Evolutionary conservation across 2,329 filamentous ascomycete species (phyloP).

Genomic region (Colletotrichum ledebouriae): DNA sequence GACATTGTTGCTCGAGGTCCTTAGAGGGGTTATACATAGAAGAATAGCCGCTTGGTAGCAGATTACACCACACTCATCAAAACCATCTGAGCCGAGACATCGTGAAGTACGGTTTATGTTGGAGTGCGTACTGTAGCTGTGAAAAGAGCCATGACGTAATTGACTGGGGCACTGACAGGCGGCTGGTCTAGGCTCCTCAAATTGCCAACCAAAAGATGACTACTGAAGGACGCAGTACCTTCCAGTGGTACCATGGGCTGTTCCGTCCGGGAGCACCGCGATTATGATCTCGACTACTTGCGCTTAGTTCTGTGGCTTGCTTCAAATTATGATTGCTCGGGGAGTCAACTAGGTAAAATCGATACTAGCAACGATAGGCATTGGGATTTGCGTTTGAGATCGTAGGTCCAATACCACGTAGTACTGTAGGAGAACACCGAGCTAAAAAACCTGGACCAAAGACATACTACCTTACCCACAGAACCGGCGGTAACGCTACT

Average conservation of each 20-base stretch:
- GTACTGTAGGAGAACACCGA: not conserved
- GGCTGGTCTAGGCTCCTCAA: conserved; percentile 22
- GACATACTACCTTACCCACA: conserved; percentile 2
- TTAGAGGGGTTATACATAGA: not conserved
- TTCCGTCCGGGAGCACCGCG: not conserved
- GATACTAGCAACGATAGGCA: conserved; percentile 3
- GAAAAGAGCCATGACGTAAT: conserved; percentile 22
- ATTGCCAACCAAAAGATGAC: not conserved
- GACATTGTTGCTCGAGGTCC: not conserved
- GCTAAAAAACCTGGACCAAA: conserved; percentile 1
- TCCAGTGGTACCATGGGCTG: not conserved
- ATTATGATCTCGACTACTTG: not conserved
- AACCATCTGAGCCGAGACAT: not conserved
- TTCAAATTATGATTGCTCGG: not conserved
- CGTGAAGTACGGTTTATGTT: not conserved
- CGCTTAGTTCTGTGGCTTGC: not conserved
- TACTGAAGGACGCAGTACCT: not conserved
- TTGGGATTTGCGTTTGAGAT: conserved; percentile 7
- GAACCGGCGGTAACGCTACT: conserved; percentile 12
- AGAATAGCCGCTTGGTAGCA: conserved; percentile 9
- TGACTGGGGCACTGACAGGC: conserved; percentile 12
- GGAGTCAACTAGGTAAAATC: not conserved
- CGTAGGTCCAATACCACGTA: not conserved
- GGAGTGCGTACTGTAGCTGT: not conserved
- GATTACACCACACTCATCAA: conserved; percentile 18